Evolutionary conservation across 176 grass and related monocot species (phyloP).

Genomic region (Juncus effusus): DNA sequence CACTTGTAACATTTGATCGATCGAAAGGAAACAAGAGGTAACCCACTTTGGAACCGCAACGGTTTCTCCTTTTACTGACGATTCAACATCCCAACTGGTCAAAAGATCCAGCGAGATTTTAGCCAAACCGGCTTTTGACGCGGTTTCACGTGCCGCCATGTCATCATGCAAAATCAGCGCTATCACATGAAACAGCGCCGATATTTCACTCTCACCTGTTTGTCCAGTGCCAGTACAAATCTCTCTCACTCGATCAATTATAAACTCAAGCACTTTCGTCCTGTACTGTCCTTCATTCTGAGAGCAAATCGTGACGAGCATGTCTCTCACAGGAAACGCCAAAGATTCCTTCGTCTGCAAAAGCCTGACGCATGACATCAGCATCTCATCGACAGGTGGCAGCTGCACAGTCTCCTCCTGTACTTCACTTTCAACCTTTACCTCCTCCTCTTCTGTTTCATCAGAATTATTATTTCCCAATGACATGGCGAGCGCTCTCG

Average conservation of each 20-base stretch:
- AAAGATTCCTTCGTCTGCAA: conserved; percentile 74
- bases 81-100: conserved; percentile 54
- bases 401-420: conserved; percentile 80
- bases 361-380: conserved; percentile 66
- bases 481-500: conserved; percentile 94
- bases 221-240: conserved; percentile 37
- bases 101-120: conserved; percentile 82
- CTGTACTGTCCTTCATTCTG: conserved; percentile 94
- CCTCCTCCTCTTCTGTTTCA: conserved; percentile 43
- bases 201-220: conserved; percentile 46
- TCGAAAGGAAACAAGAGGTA: conserved; percentile 86
- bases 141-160: conserved; percentile 63
- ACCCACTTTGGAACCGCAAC: conserved; percentile 81
- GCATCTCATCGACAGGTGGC: conserved; percentile 82
- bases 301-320: conserved; percentile 83
- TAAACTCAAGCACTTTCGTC: conserved; percentile 66
- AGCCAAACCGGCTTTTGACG: conserved; percentile 60
- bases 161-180: conserved; percentile 96
- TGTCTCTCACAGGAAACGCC: conserved; percentile 85
- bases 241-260: conserved; percentile 87
- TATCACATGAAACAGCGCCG: conserved; percentile 83
- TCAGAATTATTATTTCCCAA: conserved; percentile 63
- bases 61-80: conserved; percentile 34
- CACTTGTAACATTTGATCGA: conserved; percentile 89
- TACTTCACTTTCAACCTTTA: conserved; percentile 48